Evolutionary conservation across 805 yeast genomes (phyloP), one percentile per base, ranked within the genome.

Genomic region (Naumovozyma dairenensis): DNA sequence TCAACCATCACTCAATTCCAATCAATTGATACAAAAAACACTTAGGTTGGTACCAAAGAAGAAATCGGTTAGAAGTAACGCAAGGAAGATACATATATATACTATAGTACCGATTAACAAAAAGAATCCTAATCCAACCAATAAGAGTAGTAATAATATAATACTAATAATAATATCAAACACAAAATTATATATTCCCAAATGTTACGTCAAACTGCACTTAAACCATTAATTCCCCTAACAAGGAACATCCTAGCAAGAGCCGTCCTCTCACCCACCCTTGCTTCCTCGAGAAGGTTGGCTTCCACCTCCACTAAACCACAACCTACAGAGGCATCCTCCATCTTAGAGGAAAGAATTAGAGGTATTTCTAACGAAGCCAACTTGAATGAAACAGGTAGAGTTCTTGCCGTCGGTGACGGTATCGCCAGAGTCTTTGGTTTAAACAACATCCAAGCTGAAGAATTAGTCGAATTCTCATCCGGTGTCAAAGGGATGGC

Each of bases 401-500:
- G 95, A 72, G 98, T 92, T 62, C 76, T 92, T 64, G 81, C 96
- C 53, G 96, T 92, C 63, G 98, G 98, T 82, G 99, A 92, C 71
- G 99, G 99, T 92, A 92, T 92, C 65, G 99, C 98, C 67, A 93
- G 97, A 79, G 95, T 92, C 62, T 92, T 83, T 73, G 99, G 99
- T 73, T 75, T 92, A 60, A 92, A 87, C 92, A 92, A 92, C 78
- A 80, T 86, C 70, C 97, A 89, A 77, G 98, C 98, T 64, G 98
- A 92, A 75, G 99, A 92, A 74, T 78, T 92, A 67, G 96, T 92
- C 60, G 98, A 92, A 74, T 93, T 92, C 74, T 74, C 96, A 43
- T 85, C 98, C 42, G 98, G 99, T 76, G 97, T 89, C 59, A 85
- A 87, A 72, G 99, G 98, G 81, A 92, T 92, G 99, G 97, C 98